Percentiles rank a stretch among this genome's conserved stretches.
phyloP scores from a whole-genome alignment of 139 green algal species.

The Tetradesmus lagerheimii region DNA sequence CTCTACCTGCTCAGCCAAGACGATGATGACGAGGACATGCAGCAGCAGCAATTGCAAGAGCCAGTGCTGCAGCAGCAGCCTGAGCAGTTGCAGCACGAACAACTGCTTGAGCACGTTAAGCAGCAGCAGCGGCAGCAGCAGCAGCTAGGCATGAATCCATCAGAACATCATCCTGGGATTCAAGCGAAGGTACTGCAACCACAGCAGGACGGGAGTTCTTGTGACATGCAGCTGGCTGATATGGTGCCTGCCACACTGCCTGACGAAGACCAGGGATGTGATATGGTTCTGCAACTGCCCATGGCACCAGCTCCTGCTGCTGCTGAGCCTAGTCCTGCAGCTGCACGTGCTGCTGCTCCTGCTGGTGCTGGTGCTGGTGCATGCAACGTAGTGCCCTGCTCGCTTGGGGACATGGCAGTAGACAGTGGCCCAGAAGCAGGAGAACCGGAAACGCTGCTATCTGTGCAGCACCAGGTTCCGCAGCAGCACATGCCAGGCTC shows the following conservation, averaged over 20 bases:
- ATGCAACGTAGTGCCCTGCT: neutral
- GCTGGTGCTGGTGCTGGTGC: neutral
- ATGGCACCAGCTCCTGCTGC: neutral
- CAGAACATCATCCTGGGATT: too few species aligned
- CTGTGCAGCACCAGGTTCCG: neutral
- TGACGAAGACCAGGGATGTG: neutral
- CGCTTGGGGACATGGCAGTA: neutral
- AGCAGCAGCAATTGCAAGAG: neutral
- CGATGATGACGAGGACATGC: neutral
- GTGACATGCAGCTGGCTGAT: too few species aligned
- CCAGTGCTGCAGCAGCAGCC: neutral
- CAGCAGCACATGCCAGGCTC: neutral
- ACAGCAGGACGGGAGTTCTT: too few species aligned
- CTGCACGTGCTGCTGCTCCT: neutral
- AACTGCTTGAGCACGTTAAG: neutral
- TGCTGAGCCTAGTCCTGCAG: too few species aligned
- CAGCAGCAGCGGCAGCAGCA: neutral
- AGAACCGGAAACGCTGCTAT: neutral
- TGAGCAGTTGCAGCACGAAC: neutral
- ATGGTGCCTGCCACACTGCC: neutral
- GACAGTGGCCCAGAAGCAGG: neutral
- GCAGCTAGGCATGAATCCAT: too few species aligned
- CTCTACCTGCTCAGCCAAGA: neutral
- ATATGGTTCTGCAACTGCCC: neutral
- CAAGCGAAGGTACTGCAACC: too few species aligned